Evolutionary conservation across 768 basidiomycete genomes (phyloP).

Genomic region (Cantharellus anzutake): DNA sequence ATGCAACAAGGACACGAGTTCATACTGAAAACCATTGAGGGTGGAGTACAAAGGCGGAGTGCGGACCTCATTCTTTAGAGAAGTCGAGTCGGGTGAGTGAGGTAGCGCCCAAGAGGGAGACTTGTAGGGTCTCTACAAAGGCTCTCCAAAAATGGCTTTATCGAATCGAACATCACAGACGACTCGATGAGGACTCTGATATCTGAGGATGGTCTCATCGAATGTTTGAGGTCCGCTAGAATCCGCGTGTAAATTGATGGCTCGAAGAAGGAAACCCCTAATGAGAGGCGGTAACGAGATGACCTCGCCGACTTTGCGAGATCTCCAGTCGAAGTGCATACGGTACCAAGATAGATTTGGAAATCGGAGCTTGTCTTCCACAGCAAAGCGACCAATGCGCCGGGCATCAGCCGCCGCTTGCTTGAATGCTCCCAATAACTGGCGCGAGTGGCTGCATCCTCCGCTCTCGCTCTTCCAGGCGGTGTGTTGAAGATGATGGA

Average conservation of each 20-base stretch:
- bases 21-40: conserved; percentile 35
- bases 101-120: conserved; percentile 34
- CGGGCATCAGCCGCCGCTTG: conserved; percentile 38
- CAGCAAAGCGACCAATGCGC: conserved; percentile 44
- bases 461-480: conserved; percentile 32
- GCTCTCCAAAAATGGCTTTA: conserved; percentile 47
- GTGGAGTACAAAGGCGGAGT: conserved; percentile 35
- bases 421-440: conserved; percentile 44
- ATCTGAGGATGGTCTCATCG: conserved; percentile 2
- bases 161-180: conserved; percentile 45
- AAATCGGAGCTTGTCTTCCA: conserved; percentile 16
- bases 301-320: conserved; percentile 26
- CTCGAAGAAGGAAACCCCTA: conserved; percentile 48
- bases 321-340: conserved; percentile 26
- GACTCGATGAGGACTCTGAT: conserved; percentile 32
- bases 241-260: conserved; percentile 31
- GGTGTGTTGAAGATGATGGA: conserved; percentile 32
- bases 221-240: conserved; percentile 1
- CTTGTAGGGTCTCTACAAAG: conserved; percentile 33
- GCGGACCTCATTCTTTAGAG: conserved; percentile 16
- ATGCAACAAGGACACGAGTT: conserved; percentile 36
- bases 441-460: conserved; percentile 21
- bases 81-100: conserved; percentile 23
- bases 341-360: conserved; percentile 32
- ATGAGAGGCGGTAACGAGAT: conserved; percentile 19